A percentile compares a stretch with the other conserved stretches of the same genome.
Evolutionary conservation across 2,329 filamentous ascomycete genomes (phyloP).

Genomic region (Fusarium sp.): DNA sequence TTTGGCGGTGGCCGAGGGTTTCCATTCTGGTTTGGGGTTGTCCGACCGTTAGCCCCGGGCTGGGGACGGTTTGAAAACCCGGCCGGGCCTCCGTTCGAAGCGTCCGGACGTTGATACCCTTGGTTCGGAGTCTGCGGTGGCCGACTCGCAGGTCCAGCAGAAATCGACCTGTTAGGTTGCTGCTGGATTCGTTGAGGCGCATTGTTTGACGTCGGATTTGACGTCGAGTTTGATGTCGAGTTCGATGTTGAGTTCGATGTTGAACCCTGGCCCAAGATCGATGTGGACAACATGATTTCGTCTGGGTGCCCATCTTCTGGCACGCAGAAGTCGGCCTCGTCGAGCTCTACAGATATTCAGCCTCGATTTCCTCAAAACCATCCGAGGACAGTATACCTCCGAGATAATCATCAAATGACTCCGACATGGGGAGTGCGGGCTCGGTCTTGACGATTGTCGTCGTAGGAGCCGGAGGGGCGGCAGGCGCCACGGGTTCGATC

Average conservation of each 20-base stretch:
- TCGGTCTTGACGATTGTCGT: slow-evolving; percentile 43
- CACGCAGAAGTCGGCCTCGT: slow-evolving; percentile 78
- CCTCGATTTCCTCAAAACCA: slow-evolving; percentile 49
- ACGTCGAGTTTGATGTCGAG: slow-evolving; percentile 2
- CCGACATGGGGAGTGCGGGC: slow-evolving; percentile 39
- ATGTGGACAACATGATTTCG: slow-evolving; percentile 68
- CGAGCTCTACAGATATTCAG: slow-evolving; percentile 66
- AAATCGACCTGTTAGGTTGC: slow-evolving; percentile 31
- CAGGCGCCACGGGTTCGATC: slow-evolving; percentile 29
- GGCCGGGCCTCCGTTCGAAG: slow-evolving; percentile 35
- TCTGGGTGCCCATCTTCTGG: slow-evolving; percentile 75
- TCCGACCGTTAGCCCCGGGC: slow-evolving; percentile 19
- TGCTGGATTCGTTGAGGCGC: slow-evolving; percentile 38
- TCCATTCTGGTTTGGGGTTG: slow-evolving; percentile 36
- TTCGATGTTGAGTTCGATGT: not conserved
- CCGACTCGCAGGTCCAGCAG: slow-evolving; percentile 30
- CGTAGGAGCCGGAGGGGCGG: slow-evolving; percentile 21
- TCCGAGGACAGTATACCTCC: slow-evolving; percentile 56
- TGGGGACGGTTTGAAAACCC: slow-evolving; percentile 38
- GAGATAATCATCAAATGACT: slow-evolving; percentile 62
- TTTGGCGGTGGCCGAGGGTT: slow-evolving; percentile 46
- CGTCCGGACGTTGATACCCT: slow-evolving; percentile 37
- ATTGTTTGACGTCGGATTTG: slow-evolving; percentile 19
- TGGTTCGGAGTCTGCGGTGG: slow-evolving; percentile 49
- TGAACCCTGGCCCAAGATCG: slow-evolving; percentile 28